Evolutionary conservation across 2,329 filamentous ascomycete genomes (phyloP).

Genomic region (Botryotinia calthae): DNA sequence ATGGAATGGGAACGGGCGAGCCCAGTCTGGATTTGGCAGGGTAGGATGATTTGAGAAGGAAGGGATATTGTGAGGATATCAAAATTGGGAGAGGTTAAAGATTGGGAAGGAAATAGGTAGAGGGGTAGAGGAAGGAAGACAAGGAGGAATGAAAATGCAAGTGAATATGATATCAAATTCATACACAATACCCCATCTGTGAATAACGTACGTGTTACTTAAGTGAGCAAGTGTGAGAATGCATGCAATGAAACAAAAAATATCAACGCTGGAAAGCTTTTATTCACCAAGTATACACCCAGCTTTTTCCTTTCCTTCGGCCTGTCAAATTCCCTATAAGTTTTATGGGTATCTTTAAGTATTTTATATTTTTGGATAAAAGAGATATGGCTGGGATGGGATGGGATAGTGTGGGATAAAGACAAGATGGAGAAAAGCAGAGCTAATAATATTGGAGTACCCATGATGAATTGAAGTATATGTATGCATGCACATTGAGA

Average conservation of each 20-base stretch:
- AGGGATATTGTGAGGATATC: neutral
- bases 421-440: neutral
- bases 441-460: neutral
- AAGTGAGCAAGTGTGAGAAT: neutral
- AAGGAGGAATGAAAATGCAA: neutral
- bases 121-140: neutral
- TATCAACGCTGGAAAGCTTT: neutral
- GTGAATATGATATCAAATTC: neutral
- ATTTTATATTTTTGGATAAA: no score
- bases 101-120: no score
- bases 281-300: neutral
- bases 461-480: neutral
- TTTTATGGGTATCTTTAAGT: no score
- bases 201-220: neutral
- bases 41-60: neutral
- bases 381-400: no score
- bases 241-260: no score
- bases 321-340: neutral
- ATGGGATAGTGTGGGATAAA: neutral
- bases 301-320: neutral
- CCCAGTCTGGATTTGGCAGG: neutral
- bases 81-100: neutral
- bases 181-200: neutral
- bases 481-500: neutral
- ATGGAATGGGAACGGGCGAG: neutral